Evolutionary conservation across 768 basidiomycete species (phyloP), one percentile per base, ranked within the genome.

Genomic region (Lentinula sp.): DNA sequence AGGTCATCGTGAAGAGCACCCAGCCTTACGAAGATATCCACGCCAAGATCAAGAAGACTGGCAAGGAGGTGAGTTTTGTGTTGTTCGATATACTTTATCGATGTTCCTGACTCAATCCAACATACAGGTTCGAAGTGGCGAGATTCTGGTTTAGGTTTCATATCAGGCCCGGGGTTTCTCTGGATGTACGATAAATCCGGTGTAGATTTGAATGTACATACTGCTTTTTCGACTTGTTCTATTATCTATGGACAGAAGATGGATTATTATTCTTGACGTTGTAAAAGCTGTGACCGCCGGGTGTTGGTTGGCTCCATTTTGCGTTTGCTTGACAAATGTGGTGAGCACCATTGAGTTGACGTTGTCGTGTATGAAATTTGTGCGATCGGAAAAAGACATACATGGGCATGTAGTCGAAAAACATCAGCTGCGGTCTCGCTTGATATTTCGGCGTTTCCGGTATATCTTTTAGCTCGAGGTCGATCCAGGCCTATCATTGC

Each of bases 41-140:
- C 12, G 85, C 76, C 57, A 90, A 80, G 78, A 92, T 96, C 69
- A 84, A 85, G 81, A 95, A 94, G 83, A 96, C 93, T 9, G 94
- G 94, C 64, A 95, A 95, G 75, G 82, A 91, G 87, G 93, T 91
- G 57, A 4, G 75, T 69, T 2, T 28, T 41, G 7, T 13, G 32
- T 49, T 12, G 13, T 13, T 13, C 61, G 32, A 18, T 10, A 10
- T 10, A 42, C 45, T 54, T 28, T 28, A 36, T 50, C 15, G 42
- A 8, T 50, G 23, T n/a, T 48, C 23, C 4, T 66, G 35, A n/a
- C 60, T 54, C 37, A 41, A 20, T 39, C 46, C 43, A 1, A 10
- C 10, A 55, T 46, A 4, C 53, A 78, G 77, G 72, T 78, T 50
- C 71, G 69, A 51, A 58, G 55, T 20, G 58, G 48, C 36, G 55